Evolutionary conservation across 2,329 filamentous ascomycete species (phyloP).

Genomic region (Talaromyces sp.): DNA sequence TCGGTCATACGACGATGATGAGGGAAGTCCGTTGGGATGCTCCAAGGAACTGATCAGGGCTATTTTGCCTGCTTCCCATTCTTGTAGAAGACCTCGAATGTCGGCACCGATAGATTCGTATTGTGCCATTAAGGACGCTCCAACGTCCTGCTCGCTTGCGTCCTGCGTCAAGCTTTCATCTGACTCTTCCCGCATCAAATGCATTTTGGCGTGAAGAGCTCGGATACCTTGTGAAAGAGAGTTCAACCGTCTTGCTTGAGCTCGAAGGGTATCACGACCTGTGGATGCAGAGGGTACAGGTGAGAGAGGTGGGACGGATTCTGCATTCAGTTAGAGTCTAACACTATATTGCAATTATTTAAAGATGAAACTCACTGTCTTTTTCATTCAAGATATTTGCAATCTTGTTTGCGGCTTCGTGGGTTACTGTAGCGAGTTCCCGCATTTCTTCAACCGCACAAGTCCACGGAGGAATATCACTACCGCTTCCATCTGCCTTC

Average conservation of each 20-base stretch:
- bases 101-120: conserved; percentile 94
- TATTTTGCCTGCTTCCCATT: conserved; percentile 86
- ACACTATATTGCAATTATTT: conserved; percentile 2
- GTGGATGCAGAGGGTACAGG: conserved; percentile 61
- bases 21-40: conserved; percentile 64
- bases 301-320: conserved; percentile 47
- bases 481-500: conserved; percentile 72
- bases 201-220: conserved; percentile 89
- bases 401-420: conserved; percentile 62
- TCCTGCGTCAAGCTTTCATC: conserved; percentile 73
- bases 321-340: conserved; percentile 21
- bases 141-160: conserved; percentile 65
- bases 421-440: conserved; percentile 60
- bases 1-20: conserved; percentile 46
- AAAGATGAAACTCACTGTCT: conserved; percentile 58
- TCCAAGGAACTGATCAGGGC: conserved; percentile 78
- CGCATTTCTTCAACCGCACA: conserved; percentile 72
- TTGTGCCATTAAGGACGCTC: conserved; percentile 74
- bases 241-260: conserved; percentile 83
- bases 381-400: conserved; percentile 71
- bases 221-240: conserved; percentile 86
- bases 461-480: conserved; percentile 75
- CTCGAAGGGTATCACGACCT: conserved; percentile 76
- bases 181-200: conserved; percentile 85
- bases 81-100: conserved; percentile 71